These are phyloP conservation scores for Aspergillus leporis DNA, from an alignment of 495 filamentous ascomycete genomes.

Conservation along the genomic window DNA sequence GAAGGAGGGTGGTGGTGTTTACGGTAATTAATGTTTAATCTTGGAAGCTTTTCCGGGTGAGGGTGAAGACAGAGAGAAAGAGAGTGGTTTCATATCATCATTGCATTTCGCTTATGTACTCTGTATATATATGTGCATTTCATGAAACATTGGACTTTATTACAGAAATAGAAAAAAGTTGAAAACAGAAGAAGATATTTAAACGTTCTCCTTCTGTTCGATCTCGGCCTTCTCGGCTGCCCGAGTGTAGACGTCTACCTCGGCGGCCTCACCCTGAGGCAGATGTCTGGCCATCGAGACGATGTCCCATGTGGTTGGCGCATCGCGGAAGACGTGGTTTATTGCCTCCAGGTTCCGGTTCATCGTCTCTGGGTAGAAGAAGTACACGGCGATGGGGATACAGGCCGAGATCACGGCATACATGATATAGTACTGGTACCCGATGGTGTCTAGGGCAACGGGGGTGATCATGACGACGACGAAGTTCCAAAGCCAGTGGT, in stretches of 20 bases:
- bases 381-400: constrained; percentile 52
- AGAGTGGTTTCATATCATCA: too few species aligned
- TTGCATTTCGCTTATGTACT: too few species aligned
- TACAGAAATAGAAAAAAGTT: too few species aligned
- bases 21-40: too few species aligned
- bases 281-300: constrained; percentile 32
- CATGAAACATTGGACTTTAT: neutral
- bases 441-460: constrained; percentile 37
- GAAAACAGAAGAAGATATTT: constrained; percentile 4
- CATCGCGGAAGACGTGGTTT: constrained; percentile 65
- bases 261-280: constrained; percentile 30
- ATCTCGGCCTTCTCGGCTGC: constrained; percentile 13
- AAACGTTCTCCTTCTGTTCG: constrained; percentile 17
- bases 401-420: constrained; percentile 36
- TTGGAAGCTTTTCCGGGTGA: too few species aligned
- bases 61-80: too few species aligned
- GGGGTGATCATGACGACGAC: constrained; percentile 61
- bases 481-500: constrained; percentile 56
- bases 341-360: constrained; percentile 66
- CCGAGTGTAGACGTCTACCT: constrained; percentile 10
- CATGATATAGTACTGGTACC: constrained; percentile 39
- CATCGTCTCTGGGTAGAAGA: constrained; percentile 70
- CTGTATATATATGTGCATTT: neutral
- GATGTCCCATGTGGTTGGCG: constrained; percentile 31
- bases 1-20: too few species aligned